phyloP scores from a whole-genome alignment of 768 basidiomycete species.

The Pulveroboletus sp. region DNA sequence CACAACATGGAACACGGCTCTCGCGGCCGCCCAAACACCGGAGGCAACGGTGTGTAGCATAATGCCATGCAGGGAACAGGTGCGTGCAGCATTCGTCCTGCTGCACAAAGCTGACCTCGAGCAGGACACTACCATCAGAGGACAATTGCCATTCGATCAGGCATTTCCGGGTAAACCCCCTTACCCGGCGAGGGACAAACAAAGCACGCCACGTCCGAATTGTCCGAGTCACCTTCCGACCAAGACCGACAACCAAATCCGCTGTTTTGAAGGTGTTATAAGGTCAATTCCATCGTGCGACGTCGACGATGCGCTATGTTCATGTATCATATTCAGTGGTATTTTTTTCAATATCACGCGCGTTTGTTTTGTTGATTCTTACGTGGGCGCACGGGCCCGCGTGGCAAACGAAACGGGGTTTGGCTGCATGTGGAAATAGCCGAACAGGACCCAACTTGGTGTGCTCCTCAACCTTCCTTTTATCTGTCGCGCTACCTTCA shows the following conservation, averaged over 20 bases:
- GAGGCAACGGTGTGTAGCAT: neutral
- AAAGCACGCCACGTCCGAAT: conserved; percentile 26
- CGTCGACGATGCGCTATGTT: conserved; percentile 22
- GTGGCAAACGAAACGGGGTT: conserved; percentile 38
- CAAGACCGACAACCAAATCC: neutral
- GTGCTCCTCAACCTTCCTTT: conserved; percentile 40
- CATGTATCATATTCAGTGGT: conserved; percentile 30
- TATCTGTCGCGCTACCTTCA: conserved; percentile 34
- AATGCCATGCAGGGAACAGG: conserved; percentile 1
- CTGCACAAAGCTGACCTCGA: conserved; percentile 1
- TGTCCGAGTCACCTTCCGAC: conserved; percentile 5
- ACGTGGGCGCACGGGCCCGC: conserved; percentile 39
- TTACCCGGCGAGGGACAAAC: conserved; percentile 33
- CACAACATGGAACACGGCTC: conserved; percentile 12
- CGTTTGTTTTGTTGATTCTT: conserved; percentile 36
- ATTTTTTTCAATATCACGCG: conserved; percentile 30
- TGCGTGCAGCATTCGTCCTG: conserved; percentile 10
- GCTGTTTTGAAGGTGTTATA: conserved; percentile 12
- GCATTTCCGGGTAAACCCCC: conserved; percentile 20
- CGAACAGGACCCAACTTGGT: conserved; percentile 39
- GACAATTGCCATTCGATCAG: conserved; percentile 20
- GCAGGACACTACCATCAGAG: neutral
- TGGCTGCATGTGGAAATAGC: conserved; percentile 39
- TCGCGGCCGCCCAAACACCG: conserved; percentile 25
- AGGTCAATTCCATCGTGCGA: conserved; percentile 13